Percentiles rank a stretch among this genome's conserved stretches.
These are phyloP conservation scores for Dovyalis caffra DNA, from an alignment of 345 rosid species.

Conservation along the genomic window DNA sequence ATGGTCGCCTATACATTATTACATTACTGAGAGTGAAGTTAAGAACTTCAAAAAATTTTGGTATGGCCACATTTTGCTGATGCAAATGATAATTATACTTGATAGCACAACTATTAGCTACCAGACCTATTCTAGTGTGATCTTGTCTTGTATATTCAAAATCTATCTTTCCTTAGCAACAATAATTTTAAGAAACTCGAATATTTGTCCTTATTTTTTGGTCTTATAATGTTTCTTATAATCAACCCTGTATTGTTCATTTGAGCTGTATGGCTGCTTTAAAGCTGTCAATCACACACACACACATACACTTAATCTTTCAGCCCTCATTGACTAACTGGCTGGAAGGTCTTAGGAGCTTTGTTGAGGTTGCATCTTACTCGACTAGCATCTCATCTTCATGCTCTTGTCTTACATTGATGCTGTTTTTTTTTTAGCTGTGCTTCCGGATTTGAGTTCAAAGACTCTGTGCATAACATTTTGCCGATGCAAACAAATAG, in stretches of 20 bases:
- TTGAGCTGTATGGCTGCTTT: too few species aligned
- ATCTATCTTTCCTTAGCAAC: too few species aligned
- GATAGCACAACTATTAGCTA: background rate
- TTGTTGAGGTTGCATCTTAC: background rate
- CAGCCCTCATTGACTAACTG: constrained; percentile 8
- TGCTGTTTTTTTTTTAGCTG: too few species aligned
- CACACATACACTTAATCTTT: too few species aligned
- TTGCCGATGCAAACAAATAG: background rate
- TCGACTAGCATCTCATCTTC: background rate
- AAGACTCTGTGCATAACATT: constrained; percentile 11
- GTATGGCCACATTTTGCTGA: background rate
- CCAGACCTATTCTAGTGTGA: background rate
- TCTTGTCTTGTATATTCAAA: background rate
- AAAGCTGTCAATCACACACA: too few species aligned
- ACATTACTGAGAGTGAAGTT: background rate
- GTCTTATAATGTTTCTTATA: too few species aligned
- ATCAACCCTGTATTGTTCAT: too few species aligned
- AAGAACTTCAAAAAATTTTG: background rate
- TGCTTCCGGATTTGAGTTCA: constrained; percentile 33
- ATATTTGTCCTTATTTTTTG: too few species aligned
- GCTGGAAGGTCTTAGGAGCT: background rate
- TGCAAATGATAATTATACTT: background rate
- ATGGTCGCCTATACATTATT: background rate
- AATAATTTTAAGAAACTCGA: too few species aligned
- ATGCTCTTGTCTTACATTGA: constrained; percentile 2